Evolutionary conservation across 2,329 filamentous ascomycete genomes (phyloP).

Genomic region (Massarina eburnea): DNA sequence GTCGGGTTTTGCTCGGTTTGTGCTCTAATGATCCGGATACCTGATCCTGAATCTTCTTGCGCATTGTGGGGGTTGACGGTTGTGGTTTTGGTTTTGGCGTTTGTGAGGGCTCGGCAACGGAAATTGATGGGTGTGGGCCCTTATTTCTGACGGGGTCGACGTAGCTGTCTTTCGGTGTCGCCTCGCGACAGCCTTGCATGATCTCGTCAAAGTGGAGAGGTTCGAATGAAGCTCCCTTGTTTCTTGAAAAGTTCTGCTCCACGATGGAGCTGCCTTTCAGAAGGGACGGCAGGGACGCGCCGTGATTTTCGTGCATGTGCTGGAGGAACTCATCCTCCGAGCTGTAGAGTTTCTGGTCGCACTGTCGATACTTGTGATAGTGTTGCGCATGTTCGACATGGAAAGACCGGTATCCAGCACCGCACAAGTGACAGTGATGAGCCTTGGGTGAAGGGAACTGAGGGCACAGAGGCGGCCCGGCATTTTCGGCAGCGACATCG

Average conservation of each 20-base stretch:
- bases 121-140: conserved; percentile 1
- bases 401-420: conserved; percentile 33
- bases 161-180: conserved; percentile 22
- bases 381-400: conserved; percentile 38
- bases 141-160: conserved; percentile 29
- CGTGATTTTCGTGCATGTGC: conserved; percentile 37
- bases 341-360: conserved; percentile 37
- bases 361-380: conserved; percentile 36
- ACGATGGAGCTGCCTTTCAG: conserved; percentile 30
- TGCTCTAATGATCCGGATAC: background rate
- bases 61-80: conserved; percentile 7
- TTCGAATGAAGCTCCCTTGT: conserved; percentile 39
- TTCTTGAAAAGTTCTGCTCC: conserved; percentile 39
- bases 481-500: conserved; percentile 36
- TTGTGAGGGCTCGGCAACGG: conserved; percentile 7
- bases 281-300: conserved; percentile 27
- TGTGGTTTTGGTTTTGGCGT: conserved; percentile 14
- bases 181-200: conserved; percentile 30
- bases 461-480: conserved; percentile 32
- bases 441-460: conserved; percentile 39
- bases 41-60: conserved; percentile 18
- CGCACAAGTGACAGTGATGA: conserved; percentile 40
- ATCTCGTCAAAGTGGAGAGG: conserved; percentile 38
- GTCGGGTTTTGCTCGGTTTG: conserved; percentile 14
- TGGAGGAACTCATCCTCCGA: conserved; percentile 38